These are phyloP conservation scores for Plasmodium blacklocki DNA, from an alignment of 169 alveolate species.

Conservation along the genomic window DNA sequence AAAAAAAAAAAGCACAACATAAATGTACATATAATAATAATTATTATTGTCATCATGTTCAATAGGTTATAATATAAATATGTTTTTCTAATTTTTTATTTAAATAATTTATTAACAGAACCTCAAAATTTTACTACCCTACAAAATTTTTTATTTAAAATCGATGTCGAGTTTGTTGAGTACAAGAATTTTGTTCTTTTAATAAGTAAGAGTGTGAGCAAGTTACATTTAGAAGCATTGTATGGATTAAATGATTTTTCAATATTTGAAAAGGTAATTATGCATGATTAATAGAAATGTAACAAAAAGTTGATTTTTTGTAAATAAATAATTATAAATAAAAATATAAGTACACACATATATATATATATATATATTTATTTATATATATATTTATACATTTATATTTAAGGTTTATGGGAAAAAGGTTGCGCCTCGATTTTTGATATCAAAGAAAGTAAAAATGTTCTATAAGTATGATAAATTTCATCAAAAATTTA, in stretches of 20 bases:
- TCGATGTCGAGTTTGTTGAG: conserved; percentile 64
- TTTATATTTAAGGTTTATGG: conserved; percentile 42
- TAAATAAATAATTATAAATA: background rate
- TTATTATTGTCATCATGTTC: background rate
- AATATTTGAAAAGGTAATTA: conserved; percentile 55
- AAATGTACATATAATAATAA: no score
- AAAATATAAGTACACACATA: no score
- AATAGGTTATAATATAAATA: background rate
- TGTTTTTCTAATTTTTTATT: background rate
- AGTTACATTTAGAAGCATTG: conserved; percentile 44
- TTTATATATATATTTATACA: background rate
- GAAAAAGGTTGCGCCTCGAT: conserved; percentile 70
- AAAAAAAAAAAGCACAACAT: no score
- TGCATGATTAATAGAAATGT: no score
- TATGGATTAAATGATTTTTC: conserved; percentile 74
- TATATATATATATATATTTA: background rate
- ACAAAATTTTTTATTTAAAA: conserved; percentile 65
- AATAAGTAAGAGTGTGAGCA: conserved; percentile 30
- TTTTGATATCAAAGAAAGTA: conserved; percentile 53
- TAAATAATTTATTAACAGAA: conserved; percentile 12
- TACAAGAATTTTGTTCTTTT: conserved; percentile 57
- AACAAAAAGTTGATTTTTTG: background rate
- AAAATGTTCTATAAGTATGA: conserved; percentile 64
- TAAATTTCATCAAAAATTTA: conserved; percentile 44
- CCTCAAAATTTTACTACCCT: conserved; percentile 53